These are phyloP conservation scores for Eustoma russellianum DNA, from an alignment of 257 asterid genomes.

Conservation along the genomic window DNA sequence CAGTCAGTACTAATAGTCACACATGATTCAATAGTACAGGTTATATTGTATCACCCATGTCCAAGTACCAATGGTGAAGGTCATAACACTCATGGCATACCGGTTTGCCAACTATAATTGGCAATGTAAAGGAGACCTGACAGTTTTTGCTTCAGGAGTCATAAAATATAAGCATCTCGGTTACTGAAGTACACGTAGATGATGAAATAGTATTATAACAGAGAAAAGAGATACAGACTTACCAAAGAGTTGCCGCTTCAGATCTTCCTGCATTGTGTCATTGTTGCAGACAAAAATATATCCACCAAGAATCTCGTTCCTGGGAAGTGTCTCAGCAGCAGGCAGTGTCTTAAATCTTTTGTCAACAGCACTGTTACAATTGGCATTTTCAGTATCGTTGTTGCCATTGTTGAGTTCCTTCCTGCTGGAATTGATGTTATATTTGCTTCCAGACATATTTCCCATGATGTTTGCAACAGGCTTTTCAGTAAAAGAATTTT, in stretches of 20 bases:
- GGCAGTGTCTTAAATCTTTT: conserved; percentile 97
- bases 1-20: too few relatives aligned
- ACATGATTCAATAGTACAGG: too few relatives aligned
- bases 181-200: too few relatives aligned
- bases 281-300: conserved; percentile 95
- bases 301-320: conserved; percentile 92
- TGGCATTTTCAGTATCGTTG: conserved; percentile 36
- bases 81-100: too few relatives aligned
- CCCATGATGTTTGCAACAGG: conserved; percentile 33
- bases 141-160: too few relatives aligned
- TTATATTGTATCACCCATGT: too few relatives aligned
- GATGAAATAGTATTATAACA: too few relatives aligned
- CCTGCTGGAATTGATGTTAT: conserved; percentile 23
- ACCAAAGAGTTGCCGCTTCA: conserved; percentile 90
- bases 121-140: too few relatives aligned
- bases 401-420: conserved; percentile 39
- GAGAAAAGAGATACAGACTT: conserved; percentile 13
- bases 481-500: conserved; percentile 56
- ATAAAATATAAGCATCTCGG: too few relatives aligned
- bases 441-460: conserved; percentile 45
- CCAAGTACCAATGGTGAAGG: too few relatives aligned
- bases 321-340: conserved; percentile 84
- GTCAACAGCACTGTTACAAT: conserved; percentile 40
- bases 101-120: too few relatives aligned
- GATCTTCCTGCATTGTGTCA: conserved; percentile 95